Conservation (phyloP, 768 basidiomycete species). For the Mycena indigotica region DNA sequence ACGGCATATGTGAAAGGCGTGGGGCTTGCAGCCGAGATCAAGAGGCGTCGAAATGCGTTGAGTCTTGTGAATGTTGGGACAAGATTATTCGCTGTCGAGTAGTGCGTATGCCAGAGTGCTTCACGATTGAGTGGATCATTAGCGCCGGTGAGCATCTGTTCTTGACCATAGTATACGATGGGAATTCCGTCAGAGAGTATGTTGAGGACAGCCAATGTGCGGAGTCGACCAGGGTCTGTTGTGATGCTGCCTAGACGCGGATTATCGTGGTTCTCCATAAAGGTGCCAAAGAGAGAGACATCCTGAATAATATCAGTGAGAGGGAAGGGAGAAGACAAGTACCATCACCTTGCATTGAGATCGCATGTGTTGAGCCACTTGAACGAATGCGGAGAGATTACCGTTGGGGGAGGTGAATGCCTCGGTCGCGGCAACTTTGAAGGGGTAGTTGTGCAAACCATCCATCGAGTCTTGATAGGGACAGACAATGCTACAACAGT, state of each 20-base stretch:
- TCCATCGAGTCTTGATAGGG: slow-evolving; percentile 49
- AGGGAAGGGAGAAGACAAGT: not conserved
- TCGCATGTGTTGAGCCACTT: slow-evolving; percentile 35
- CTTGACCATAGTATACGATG: slow-evolving; percentile 62
- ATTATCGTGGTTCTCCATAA: slow-evolving; percentile 63
- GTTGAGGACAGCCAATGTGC: slow-evolving; percentile 6
- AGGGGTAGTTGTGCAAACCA: slow-evolving; percentile 54
- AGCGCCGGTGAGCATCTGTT: slow-evolving; percentile 51
- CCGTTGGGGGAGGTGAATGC: slow-evolving; percentile 52
- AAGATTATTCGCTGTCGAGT: slow-evolving; percentile 42
- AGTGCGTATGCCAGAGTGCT: slow-evolving; percentile 55
- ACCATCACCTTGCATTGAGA: slow-evolving; percentile 34
- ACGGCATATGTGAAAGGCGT: slow-evolving; percentile 43
- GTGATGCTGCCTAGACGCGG: slow-evolving; percentile 53
- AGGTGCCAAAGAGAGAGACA: slow-evolving; percentile 46
- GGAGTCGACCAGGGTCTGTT: slow-evolving; percentile 43
- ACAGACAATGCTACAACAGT: slow-evolving; percentile 21
- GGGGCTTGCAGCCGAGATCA: slow-evolving; percentile 37
- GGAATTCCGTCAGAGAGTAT: slow-evolving; percentile 67
- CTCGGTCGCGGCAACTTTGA: slow-evolving; percentile 47
- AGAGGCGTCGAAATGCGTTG: slow-evolving; percentile 42
- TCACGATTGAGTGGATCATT: slow-evolving; percentile 59
- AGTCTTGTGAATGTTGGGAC: slow-evolving; percentile 37
- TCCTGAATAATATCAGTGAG: slow-evolving; percentile 16
- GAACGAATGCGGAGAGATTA: slow-evolving; percentile 35